Evolutionary conservation across 2,329 filamentous ascomycete genomes (phyloP).

Genomic region (Monosporascus cannonballus): DNA sequence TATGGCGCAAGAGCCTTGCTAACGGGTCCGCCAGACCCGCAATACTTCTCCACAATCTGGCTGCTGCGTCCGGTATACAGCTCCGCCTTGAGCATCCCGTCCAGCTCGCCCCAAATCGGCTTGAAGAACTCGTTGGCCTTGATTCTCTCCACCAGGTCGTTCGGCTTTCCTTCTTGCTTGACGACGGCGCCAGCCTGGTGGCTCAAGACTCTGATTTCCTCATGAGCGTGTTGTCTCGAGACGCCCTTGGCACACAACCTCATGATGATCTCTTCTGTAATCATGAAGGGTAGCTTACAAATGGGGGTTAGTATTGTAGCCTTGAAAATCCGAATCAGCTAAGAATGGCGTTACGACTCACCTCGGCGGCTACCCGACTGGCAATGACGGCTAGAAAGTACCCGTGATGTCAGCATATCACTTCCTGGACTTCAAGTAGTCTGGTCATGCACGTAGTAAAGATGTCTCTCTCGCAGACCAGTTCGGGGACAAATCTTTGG

Average conservation of each 20-base stretch:
- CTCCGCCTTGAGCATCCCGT: conserved; percentile 57
- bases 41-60: conserved; percentile 35
- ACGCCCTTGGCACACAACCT: conserved; percentile 1
- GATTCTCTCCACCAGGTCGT: conserved; percentile 76
- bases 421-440: conserved; percentile 40
- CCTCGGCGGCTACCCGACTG: not conserved
- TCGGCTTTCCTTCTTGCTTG: conserved; percentile 56
- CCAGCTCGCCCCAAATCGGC: conserved; percentile 60
- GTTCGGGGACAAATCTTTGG: not conserved
- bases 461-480: not conserved
- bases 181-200: conserved; percentile 62
- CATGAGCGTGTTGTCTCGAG: conserved; percentile 50
- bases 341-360: not conserved
- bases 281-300: conserved; percentile 69
- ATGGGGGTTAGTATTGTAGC: not conserved
- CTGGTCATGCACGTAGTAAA: conserved; percentile 48
- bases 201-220: conserved; percentile 74
- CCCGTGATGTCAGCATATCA: not conserved
- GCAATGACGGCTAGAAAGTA: not conserved
- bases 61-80: conserved; percentile 35
- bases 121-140: conserved; percentile 65
- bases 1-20: conserved; percentile 29
- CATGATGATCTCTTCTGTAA: conserved; percentile 30
- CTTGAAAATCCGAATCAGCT: not conserved
- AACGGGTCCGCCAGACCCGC: conserved; percentile 28